Evolutionary conservation across 352 stramenopile genomes (phyloP).

Genomic region (Phytophthora cactorum): DNA sequence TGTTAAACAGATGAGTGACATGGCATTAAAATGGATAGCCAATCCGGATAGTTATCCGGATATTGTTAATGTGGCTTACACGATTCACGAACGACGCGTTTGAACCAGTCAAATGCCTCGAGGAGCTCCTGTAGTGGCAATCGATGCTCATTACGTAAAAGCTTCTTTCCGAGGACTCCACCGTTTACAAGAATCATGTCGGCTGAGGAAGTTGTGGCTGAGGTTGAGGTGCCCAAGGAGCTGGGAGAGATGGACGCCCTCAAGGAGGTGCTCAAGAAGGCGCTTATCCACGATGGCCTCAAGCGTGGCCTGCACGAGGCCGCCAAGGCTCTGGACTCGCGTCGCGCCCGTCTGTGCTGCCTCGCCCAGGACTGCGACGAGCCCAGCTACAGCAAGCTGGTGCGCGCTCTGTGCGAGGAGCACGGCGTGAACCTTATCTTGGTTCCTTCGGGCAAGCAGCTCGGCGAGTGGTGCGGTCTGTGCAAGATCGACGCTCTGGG

Average conservation of each 20-base stretch:
- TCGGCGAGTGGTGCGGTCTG: constrained; percentile 99
- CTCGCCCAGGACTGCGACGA: constrained; percentile 99
- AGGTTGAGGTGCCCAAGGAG: constrained; percentile 91
- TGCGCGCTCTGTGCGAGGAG: constrained; percentile 95
- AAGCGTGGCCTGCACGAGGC: constrained; percentile 99
- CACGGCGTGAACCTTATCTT: constrained; percentile 95
- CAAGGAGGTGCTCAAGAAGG: constrained; percentile 99
- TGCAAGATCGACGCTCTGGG: constrained; percentile 99
- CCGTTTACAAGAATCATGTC: constrained; percentile 76
- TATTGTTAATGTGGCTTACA: constrained; percentile 11
- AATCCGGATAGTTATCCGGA: constrained; percentile 5
- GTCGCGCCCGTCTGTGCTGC: constrained; percentile 98
- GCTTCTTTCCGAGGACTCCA: constrained; percentile 49
- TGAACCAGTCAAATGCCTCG: constrained; percentile 57
- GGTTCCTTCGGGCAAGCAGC: constrained; percentile 95
- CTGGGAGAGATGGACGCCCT: constrained; percentile 97
- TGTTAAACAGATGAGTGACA: constrained; percentile 15
- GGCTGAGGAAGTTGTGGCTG: constrained; percentile 93
- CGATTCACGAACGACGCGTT: constrained; percentile 22
- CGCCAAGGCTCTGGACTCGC: constrained; percentile 98
- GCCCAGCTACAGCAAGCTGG: constrained; percentile 99
- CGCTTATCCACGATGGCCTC: constrained; percentile 98
- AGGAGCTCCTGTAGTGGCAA: not conserved
- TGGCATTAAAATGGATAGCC: constrained; percentile 14
- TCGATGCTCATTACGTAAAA: constrained; percentile 46